These are phyloP conservation scores for Phellopilus nigrolimitatus DNA, from an alignment of 1,284 basidiomycete genomes.

Conservation along the genomic window DNA sequence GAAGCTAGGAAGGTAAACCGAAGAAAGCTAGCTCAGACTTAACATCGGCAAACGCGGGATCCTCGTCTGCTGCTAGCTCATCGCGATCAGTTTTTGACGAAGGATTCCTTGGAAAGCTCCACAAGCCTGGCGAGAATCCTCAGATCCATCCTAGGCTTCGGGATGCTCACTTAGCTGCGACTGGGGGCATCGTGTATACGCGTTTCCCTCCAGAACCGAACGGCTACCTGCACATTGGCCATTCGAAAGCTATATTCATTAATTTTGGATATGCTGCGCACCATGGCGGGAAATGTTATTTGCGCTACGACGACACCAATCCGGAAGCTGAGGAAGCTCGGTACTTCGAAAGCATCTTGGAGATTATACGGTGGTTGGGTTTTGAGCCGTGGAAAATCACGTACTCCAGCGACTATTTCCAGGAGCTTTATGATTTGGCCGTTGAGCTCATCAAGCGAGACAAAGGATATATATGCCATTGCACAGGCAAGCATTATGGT, in stretches of 20 bases:
- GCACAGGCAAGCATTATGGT: slow-evolving; percentile 67
- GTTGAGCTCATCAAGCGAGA: slow-evolving; percentile 88
- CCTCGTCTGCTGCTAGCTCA: slow-evolving; percentile 35
- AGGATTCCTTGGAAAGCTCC: slow-evolving; percentile 91
- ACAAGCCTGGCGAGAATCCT: slow-evolving; percentile 92
- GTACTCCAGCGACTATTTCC: slow-evolving; percentile 98
- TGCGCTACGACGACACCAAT: slow-evolving; percentile 98
- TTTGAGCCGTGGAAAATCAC: slow-evolving; percentile 99
- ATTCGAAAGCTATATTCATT: slow-evolving; percentile 98
- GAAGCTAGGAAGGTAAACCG: slow-evolving; percentile 30
- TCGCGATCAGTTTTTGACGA: slow-evolving; percentile 84
- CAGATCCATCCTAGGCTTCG: slow-evolving; percentile 80
- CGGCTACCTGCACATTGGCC: slow-evolving; percentile 93
- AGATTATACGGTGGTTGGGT: slow-evolving; percentile 95
- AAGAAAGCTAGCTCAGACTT: slow-evolving; percentile 44
- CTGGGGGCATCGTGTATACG: slow-evolving; percentile 85
- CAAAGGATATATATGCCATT: slow-evolving; percentile 95
- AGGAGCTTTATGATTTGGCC: slow-evolving; percentile 83
- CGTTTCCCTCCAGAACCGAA: slow-evolving; percentile 99
- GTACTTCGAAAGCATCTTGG: slow-evolving; percentile 96
- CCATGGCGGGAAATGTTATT: slow-evolving; percentile 86
- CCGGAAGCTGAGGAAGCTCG: slow-evolving; percentile 95
- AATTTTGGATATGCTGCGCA: slow-evolving; percentile 97
- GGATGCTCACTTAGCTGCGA: slow-evolving; percentile 77
- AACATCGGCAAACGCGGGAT: slow-evolving; percentile 19